phyloP scores from a whole-genome alignment of 2,329 filamentous ascomycete genomes.

The Byssothecium circinans region DNA sequence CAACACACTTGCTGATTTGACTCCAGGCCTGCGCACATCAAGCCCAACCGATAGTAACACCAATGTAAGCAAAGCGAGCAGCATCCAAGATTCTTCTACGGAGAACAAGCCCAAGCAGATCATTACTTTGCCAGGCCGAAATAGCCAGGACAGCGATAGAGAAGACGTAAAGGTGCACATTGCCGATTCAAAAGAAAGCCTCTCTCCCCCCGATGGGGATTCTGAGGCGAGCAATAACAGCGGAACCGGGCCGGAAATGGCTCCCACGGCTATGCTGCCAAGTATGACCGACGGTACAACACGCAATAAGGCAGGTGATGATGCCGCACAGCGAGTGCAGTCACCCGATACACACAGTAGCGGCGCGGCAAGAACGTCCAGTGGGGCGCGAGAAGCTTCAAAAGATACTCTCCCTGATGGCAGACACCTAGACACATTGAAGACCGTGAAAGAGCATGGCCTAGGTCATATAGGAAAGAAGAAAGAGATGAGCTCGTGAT shows the following conservation, averaged over 20 bases:
- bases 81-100: slow-evolving; percentile 54
- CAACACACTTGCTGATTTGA: background rate
- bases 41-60: slow-evolving; percentile 61
- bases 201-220: slow-evolving; percentile 22
- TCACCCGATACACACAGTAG: slow-evolving; percentile 26
- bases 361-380: slow-evolving; percentile 23
- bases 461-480: slow-evolving; percentile 33
- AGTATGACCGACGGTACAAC: slow-evolving; percentile 18
- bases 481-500: slow-evolving; percentile 18
- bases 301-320: slow-evolving; percentile 6
- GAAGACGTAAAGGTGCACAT: slow-evolving; percentile 46
- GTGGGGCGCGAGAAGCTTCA: slow-evolving; percentile 36
- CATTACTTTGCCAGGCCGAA: slow-evolving; percentile 28
- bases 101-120: slow-evolving; percentile 21
- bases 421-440: slow-evolving; percentile 44
- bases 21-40: slow-evolving; percentile 56
- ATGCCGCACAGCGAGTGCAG: slow-evolving; percentile 6
- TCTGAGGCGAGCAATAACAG: slow-evolving; percentile 8
- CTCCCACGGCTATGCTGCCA: slow-evolving; percentile 18
- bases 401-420: slow-evolving; percentile 49
- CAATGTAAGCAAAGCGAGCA: slow-evolving; percentile 72
- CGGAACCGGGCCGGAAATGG: slow-evolving; percentile 16
- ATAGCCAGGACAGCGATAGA: slow-evolving; percentile 40
- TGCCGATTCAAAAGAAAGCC: slow-evolving; percentile 35
- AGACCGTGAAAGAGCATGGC: slow-evolving; percentile 37